A percentile compares a stretch with the other conserved stretches of the same genome.
Conservation (phyloP, 805 yeast genomes). For the Sugiyamaella valdiviana region DNA sequence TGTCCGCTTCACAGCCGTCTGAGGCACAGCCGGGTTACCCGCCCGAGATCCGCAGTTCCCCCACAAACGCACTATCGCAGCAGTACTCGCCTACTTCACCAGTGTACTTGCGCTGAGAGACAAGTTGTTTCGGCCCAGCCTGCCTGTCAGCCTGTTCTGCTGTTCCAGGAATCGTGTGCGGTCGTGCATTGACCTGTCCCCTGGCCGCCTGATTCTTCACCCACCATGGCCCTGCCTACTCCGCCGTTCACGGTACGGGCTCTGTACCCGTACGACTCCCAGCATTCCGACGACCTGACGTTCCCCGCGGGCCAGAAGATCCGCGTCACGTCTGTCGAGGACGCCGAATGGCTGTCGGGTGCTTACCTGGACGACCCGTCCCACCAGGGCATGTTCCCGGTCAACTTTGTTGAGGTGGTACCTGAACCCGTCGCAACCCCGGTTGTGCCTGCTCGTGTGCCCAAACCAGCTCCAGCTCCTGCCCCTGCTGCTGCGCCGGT, state of each 20-base stretch:
- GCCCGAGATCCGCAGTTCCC: not conserved
- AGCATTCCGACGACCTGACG: slow-evolving; percentile 76
- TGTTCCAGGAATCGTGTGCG: not conserved
- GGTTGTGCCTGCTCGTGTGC: not conserved
- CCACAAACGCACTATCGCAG: not conserved
- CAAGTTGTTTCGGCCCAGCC: not conserved
- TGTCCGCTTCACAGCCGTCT: not conserved
- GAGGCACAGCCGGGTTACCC: not conserved
- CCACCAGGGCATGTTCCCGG: slow-evolving; percentile 77
- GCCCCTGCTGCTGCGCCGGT: not conserved
- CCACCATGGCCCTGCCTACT: slow-evolving; percentile 8
- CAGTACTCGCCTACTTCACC: not conserved
- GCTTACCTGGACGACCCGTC: slow-evolving; percentile 39
- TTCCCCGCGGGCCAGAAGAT: slow-evolving; percentile 64
- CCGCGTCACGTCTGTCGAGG: slow-evolving; percentile 72
- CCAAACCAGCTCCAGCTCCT: not conserved
- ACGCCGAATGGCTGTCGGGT: slow-evolving; percentile 90
- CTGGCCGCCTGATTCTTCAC: not conserved
- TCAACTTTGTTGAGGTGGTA: slow-evolving; percentile 57
- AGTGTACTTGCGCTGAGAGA: not conserved
- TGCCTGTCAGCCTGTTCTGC: not conserved
- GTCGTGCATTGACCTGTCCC: not conserved
- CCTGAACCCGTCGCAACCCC: slow-evolving; percentile 1
- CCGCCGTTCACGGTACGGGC: slow-evolving; percentile 66
- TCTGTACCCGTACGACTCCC: slow-evolving; percentile 58